Evolutionary conservation across 2,329 filamentous ascomycete species (phyloP), one percentile per base, ranked within the genome.

Genomic region (Cladophialophora immunda): DNA sequence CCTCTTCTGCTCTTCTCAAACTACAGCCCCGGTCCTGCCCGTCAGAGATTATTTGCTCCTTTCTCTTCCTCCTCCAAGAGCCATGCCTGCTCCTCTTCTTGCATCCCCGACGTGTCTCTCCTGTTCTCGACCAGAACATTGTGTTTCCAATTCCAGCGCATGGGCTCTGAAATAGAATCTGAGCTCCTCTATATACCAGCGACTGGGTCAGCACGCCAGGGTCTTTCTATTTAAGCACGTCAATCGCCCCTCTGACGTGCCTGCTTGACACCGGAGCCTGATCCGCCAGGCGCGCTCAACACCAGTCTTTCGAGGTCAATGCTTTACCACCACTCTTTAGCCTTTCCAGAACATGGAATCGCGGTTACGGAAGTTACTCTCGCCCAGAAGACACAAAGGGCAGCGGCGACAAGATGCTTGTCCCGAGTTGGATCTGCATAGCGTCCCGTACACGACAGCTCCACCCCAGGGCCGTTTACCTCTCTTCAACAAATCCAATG

Each of bases 351-450:
- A 41, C 47, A 70, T 70, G 68, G 68, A 70, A 56, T 66, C 63
- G 45, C 66, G 68, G 55, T 47, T 70, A 36, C 68, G 68, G 53
- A 70, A 68, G 36, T 45, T 70, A 13, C 63, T 68, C 32, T 65
- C 60, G n/a, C 61, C 66, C 13, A 36, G 60, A 29, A 63, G 47
- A n/a, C 34, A 34, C n/a, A 66, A 57, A 41, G 56, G 65, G 29
- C 59, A 66, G 27, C 61, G 41, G n/a, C 32, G 38, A 19, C 34
- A 27, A 19, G 57, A 52, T 22, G 36, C 25, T 34, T 55, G 29
- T 47, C 52, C 55, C 19, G 70, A 72, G 53, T 54, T 71, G 50
- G 68, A 70, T 55, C 22, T 66, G 47, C 67, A 69, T 55, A 70
- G 64, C 56, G 60, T 68, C 15, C 56, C 70, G 15, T 69, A 68